Percentiles rank a stretch among this genome's conserved stretches.
Conservation (phyloP, 768 basidiomycete species). For the Russula olivacea region DNA sequence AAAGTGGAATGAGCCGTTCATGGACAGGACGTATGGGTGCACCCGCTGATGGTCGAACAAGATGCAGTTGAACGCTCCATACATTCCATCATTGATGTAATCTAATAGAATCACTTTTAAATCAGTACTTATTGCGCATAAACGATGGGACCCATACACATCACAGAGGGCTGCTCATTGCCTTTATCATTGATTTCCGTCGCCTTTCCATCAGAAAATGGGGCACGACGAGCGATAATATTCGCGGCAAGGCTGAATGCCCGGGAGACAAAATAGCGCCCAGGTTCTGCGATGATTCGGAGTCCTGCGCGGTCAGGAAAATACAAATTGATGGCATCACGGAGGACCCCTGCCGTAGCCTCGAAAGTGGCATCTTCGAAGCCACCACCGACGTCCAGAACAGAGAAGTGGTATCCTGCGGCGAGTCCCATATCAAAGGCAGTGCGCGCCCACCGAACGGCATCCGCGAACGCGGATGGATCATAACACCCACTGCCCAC, state of each 20-base stretch:
- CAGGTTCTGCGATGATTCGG: constrained; percentile 91
- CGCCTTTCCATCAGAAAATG: constrained; percentile 35
- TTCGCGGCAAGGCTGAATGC: constrained; percentile 91
- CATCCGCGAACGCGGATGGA: constrained; percentile 83
- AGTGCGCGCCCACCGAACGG: constrained; percentile 70
- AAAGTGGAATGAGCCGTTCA: constrained; percentile 61
- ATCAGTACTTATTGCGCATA: background rate
- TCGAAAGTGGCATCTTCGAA: constrained; percentile 90
- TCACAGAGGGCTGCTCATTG: constrained; percentile 54
- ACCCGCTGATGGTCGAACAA: constrained; percentile 84
- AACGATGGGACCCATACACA: constrained; percentile 64
- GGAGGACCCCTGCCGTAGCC: constrained; percentile 64
- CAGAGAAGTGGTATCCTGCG: constrained; percentile 71
- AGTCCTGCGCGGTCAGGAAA: constrained; percentile 72
- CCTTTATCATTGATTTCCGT: constrained; percentile 28
- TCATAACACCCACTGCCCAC: constrained; percentile 98
- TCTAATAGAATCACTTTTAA: constrained; percentile 44
- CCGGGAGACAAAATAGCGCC: constrained; percentile 86
- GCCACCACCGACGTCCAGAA: constrained; percentile 94
- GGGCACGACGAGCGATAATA: constrained; percentile 83
- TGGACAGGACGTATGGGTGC: constrained; percentile 74
- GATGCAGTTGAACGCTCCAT: constrained; percentile 95
- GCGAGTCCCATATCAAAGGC: constrained; percentile 85
- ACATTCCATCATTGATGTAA: constrained; percentile 90
- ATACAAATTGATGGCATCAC: constrained; percentile 61